phyloP scores from a whole-genome alignment of 257 asterid genomes.

The Fraxinus cuspidata region DNA sequence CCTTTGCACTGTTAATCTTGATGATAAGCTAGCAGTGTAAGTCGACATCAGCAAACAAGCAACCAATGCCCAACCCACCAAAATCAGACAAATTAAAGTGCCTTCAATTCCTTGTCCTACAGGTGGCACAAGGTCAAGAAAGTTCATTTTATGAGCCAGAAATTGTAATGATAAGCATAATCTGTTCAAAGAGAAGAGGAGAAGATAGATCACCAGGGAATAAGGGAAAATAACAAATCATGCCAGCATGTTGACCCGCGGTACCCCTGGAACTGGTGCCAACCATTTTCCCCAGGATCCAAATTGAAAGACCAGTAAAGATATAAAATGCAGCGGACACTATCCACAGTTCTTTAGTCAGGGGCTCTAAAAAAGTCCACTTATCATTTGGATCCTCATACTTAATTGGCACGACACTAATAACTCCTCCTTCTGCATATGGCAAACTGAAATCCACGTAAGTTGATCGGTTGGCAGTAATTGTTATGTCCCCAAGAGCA shows the following conservation, averaged over 20 bases:
- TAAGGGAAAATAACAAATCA: conserved; percentile 41
- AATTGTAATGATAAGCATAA: not conserved
- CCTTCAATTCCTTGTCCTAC: conserved; percentile 47
- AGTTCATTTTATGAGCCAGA: not conserved
- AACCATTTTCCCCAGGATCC: conserved; percentile 35
- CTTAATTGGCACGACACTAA: conserved; percentile 31
- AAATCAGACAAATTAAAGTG: conserved; percentile 39
- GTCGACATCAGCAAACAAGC: conserved; percentile 52
- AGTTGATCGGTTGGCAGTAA: conserved; percentile 40
- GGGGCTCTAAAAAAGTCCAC: conserved; percentile 32
- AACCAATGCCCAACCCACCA: conserved; percentile 51
- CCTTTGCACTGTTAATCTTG: conserved; percentile 44
- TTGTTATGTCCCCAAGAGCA: conserved; percentile 51
- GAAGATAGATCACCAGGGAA: conserved; percentile 29
- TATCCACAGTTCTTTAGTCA: conserved; percentile 40
- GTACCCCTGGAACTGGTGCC: conserved; percentile 17
- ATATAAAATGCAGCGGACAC: conserved; percentile 28
- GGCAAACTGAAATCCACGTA: conserved; percentile 47
- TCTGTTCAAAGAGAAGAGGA: not conserved
- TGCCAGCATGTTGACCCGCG: conserved; percentile 40
- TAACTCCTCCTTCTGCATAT: conserved; percentile 45
- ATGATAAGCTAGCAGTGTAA: no score
- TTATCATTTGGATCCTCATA: conserved; percentile 26
- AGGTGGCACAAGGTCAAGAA: not conserved
- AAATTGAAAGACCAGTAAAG: conserved; percentile 28